Base-by-base conservation (phyloP, 1,284 basidiomycete species). In the Apiotrichum mycotoxinovorans region DNA sequence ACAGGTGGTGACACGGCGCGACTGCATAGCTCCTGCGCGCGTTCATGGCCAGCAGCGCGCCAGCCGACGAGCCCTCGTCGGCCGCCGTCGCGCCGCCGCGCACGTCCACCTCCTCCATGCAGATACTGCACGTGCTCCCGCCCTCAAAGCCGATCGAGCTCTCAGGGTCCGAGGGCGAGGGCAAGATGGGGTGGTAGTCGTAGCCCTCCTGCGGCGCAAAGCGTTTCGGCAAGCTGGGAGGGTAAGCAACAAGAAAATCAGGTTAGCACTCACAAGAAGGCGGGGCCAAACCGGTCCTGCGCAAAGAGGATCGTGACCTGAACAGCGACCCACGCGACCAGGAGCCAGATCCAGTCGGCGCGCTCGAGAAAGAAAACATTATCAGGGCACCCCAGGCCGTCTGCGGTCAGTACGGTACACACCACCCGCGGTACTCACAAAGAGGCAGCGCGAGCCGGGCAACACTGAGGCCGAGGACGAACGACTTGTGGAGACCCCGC, bases 1-100 rank as follows among this genome's bases (percentile, higher is more conserved):
- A 93, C 61, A 93, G 73, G 80, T 94, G 91, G 69, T 88, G 85
- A 75, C 91, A 94, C 4, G 91, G 91, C 7, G 91, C 89, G 56
- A 93, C 78, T 69, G 90, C 90, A 67, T 93, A 93, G 56, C 78
- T 83, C 71, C 86, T 84, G 63, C 84, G 81, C 57, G 81, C 76
- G 43, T 73, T 70, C n/a, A 69, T 60, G 20, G 73, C 71, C 38
- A 70, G 54, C 61, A 78, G 71, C 53, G 64, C 62, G 65, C 65
- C 56, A 2, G 47, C 23, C 15, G 35, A 27, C 4, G 23, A 3
- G 11, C 47, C 64, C 56, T 25, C 51, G 63, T 63, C 46, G 75
- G 74, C 54, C 67, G 79, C 57, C 5, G 42, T 38, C 10, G 51
- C 47, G 50, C 68, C 60, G 51, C 64, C 73, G 50, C 84, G 83